Conservation (phyloP, 306 rosid genomes). For the Quercus aquifolioides region DNA sequence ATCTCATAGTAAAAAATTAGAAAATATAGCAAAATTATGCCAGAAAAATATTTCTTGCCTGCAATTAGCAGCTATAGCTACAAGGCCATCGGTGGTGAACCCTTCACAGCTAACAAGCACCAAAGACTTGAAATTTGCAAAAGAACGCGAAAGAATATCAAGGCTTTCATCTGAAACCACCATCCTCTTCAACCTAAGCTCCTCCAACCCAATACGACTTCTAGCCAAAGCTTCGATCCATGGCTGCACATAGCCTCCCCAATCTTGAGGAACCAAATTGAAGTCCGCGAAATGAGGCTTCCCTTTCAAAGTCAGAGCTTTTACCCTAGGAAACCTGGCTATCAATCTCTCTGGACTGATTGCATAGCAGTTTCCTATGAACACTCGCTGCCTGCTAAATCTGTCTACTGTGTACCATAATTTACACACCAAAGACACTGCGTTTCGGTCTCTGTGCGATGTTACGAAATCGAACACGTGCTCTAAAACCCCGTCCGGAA, state of each 20-base stretch:
- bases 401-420: constrained; percentile 82
- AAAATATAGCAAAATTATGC: background rate
- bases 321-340: constrained; percentile 63
- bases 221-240: constrained; percentile 79
- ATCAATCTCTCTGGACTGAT: constrained; percentile 72
- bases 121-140: constrained; percentile 69
- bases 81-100: constrained; percentile 86
- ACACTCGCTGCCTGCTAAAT: constrained; percentile 58
- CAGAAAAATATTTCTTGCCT: constrained; percentile 37
- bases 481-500: constrained; percentile 91
- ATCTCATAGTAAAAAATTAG: background rate
- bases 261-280: constrained; percentile 78
- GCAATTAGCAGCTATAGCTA: constrained; percentile 87
- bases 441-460: constrained; percentile 77
- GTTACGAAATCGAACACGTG: constrained; percentile 68
- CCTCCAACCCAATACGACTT: constrained; percentile 54
- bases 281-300: constrained; percentile 97
- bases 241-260: constrained; percentile 78
- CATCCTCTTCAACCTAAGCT: constrained; percentile 90
- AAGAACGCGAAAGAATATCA: constrained; percentile 76
- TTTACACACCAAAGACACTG: constrained; percentile 81
- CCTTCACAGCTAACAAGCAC: constrained; percentile 92
- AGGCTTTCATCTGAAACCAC: constrained; percentile 79
- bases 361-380: constrained; percentile 87
- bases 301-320: constrained; percentile 78